Percentiles rank a stretch among this genome's conserved stretches.
Evolutionary conservation across 2,329 filamentous ascomycete genomes (phyloP).

Genomic region (Nannizziopsis arthrosporioides): DNA sequence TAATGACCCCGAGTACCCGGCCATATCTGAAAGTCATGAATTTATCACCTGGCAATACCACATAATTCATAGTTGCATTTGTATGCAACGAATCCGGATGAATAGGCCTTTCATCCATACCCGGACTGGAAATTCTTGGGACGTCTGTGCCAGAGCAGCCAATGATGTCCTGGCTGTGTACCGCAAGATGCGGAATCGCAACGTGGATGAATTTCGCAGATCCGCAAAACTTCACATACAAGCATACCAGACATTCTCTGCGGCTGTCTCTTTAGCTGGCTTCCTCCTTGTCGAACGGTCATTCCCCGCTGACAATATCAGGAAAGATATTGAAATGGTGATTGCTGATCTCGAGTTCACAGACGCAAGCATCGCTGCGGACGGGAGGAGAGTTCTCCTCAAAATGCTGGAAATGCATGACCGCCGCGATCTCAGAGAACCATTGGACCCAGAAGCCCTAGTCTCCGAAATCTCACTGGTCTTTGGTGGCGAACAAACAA

Average conservation of each 20-base stretch:
- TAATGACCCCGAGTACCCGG: constrained; percentile 10
- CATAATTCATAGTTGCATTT: constrained; percentile 20
- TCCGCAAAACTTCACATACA: constrained; percentile 20
- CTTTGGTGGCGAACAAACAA: constrained; percentile 21
- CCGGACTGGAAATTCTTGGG: constrained; percentile 17
- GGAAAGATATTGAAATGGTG: constrained; percentile 20
- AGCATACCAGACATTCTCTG: constrained; percentile 21
- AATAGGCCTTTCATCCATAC: constrained; percentile 20
- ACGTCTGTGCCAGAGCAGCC: constrained; percentile 18
- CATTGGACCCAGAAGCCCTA: constrained; percentile 17
- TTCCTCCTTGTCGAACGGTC: constrained; percentile 21
- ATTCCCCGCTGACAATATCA: constrained; percentile 18
- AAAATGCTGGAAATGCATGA: constrained; percentile 22
- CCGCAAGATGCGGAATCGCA: constrained; percentile 16
- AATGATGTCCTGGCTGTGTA: constrained; percentile 20
- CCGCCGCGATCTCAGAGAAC: constrained; percentile 15
- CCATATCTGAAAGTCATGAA: constrained; percentile 15
- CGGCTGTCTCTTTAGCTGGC: constrained; percentile 20
- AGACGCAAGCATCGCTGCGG: constrained; percentile 15
- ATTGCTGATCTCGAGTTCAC: constrained; percentile 18
- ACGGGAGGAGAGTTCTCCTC: constrained; percentile 19
- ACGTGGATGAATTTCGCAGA: constrained; percentile 16
- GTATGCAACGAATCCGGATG: constrained; percentile 21
- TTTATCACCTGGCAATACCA: constrained; percentile 20
- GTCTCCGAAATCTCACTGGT: constrained; percentile 19